Conservation (phyloP, 1,139 yeast species). For the Pichia sp. region DNA sequence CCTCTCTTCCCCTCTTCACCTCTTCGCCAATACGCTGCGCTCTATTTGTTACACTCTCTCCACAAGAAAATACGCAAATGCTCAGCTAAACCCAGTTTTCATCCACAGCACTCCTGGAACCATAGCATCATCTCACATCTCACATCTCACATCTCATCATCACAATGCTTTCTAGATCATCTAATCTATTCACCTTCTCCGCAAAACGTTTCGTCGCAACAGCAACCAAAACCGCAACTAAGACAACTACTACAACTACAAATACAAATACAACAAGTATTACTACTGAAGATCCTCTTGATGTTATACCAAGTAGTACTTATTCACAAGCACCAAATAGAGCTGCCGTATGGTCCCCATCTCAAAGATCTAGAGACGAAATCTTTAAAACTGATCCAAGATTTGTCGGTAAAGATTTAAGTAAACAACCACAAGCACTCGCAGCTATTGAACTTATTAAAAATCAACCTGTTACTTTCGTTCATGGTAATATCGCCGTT, state of each 20-base stretch:
- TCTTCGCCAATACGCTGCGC: too few species aligned
- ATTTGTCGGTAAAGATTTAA: slow-evolving; percentile 66
- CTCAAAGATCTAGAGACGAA: slow-evolving; percentile 59
- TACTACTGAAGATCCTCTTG: slow-evolving; percentile 22
- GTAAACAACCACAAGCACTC: slow-evolving; percentile 68
- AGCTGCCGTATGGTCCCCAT: slow-evolving; percentile 59
- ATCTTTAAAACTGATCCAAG: slow-evolving; percentile 56
- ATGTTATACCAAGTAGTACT: slow-evolving; percentile 18
- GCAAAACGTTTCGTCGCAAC: slow-evolving; percentile 18
- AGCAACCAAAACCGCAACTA: slow-evolving; percentile 17
- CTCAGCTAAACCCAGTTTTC: too few species aligned
- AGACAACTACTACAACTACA: slow-evolving; percentile 8
- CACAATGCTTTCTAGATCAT: neutral
- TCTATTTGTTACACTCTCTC: too few species aligned
- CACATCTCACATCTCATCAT: neutral
- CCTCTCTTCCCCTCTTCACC: too few species aligned
- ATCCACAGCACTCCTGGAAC: too few species aligned
- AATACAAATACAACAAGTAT: slow-evolving; percentile 1
- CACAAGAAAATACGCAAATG: too few species aligned
- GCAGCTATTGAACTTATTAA: slow-evolving; percentile 84
- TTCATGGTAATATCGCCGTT: slow-evolving; percentile 59
- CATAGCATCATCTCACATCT: too few species aligned
- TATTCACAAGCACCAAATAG: slow-evolving; percentile 70
- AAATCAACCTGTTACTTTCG: slow-evolving; percentile 62
- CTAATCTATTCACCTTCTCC: neutral